Percentiles rank a stretch among this genome's conserved stretches.
phyloP scores from a whole-genome alignment of 495 filamentous ascomycete species.

The Aspergillus mulundensis region DNA sequence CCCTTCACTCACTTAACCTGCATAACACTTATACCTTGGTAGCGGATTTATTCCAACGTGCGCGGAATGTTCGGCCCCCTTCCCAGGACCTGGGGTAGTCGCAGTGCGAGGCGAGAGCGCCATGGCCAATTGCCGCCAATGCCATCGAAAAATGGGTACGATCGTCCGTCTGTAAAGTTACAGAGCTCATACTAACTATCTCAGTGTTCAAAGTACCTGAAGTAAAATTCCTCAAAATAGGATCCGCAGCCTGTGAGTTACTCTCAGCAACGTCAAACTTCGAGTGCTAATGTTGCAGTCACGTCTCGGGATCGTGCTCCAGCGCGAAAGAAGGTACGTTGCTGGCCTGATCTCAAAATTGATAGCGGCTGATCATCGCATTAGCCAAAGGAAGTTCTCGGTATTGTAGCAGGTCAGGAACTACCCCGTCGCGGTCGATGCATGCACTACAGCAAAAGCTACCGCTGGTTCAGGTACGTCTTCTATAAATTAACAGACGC shows the following conservation, averaged over 20 bases:
- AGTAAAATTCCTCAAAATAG: constrained; percentile 73
- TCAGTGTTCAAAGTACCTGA: constrained; percentile 69
- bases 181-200: background rate
- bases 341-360: background rate
- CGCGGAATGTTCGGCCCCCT: constrained; percentile 67
- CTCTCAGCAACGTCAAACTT: too few species aligned
- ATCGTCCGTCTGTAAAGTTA: background rate
- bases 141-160: constrained; percentile 76
- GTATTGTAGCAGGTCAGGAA: constrained; percentile 74
- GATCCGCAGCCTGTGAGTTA: constrained; percentile 45
- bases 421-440: constrained; percentile 73
- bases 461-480: constrained; percentile 78
- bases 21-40: constrained; percentile 3
- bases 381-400: constrained; percentile 62
- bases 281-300: constrained; percentile 11
- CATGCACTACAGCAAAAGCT: constrained; percentile 71
- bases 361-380: background rate
- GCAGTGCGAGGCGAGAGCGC: constrained; percentile 72
- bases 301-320: constrained; percentile 40
- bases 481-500: constrained; percentile 22
- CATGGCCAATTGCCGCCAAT: constrained; percentile 74
- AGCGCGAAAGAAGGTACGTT: constrained; percentile 48
- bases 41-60: constrained; percentile 84
- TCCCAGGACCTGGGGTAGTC: constrained; percentile 58
- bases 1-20: background rate